Conservation (phyloP, 2,329 filamentous ascomycete species). For the Madurella fahalii region DNA sequence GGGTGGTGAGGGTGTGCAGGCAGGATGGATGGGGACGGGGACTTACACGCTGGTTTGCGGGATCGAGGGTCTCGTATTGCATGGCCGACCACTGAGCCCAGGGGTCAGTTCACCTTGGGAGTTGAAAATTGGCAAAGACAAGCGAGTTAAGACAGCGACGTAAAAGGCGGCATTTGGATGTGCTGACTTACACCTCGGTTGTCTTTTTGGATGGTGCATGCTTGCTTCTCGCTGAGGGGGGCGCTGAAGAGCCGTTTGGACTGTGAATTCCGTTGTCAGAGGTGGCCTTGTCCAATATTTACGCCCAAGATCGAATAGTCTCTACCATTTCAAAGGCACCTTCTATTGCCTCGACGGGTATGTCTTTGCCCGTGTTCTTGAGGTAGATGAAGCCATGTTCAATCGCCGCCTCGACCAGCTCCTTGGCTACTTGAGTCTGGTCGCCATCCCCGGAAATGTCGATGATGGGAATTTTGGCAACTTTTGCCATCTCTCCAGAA, state of each 20-base stretch:
- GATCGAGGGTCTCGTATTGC: conserved; percentile 84
- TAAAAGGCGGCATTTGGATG: too few species aligned
- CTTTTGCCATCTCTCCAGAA: conserved; percentile 25
- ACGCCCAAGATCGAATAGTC: neutral
- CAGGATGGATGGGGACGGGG: conserved; percentile 17
- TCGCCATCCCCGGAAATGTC: conserved; percentile 65
- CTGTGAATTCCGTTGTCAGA: conserved; percentile 36
- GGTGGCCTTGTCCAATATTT: neutral
- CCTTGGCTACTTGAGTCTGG: conserved; percentile 54
- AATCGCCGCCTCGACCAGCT: conserved; percentile 74
- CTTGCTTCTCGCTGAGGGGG: conserved; percentile 66
- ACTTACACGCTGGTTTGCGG: conserved; percentile 69
- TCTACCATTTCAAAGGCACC: conserved; percentile 69
- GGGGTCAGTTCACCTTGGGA: neutral
- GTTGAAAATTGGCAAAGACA: too few species aligned
- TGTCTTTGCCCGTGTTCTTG: conserved; percentile 66
- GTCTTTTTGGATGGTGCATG: conserved; percentile 70
- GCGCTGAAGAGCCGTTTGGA: conserved; percentile 69
- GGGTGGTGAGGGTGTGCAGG: neutral
- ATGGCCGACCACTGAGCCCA: conserved; percentile 65
- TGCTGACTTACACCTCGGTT: conserved; percentile 59
- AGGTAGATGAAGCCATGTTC: conserved; percentile 89
- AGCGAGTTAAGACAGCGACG: neutral
- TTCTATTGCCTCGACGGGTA: conserved; percentile 62
- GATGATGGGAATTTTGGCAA: conserved; percentile 69